Conservation (phyloP, 148 eudicot species). For the Rhododendron ferrugineum region DNA sequence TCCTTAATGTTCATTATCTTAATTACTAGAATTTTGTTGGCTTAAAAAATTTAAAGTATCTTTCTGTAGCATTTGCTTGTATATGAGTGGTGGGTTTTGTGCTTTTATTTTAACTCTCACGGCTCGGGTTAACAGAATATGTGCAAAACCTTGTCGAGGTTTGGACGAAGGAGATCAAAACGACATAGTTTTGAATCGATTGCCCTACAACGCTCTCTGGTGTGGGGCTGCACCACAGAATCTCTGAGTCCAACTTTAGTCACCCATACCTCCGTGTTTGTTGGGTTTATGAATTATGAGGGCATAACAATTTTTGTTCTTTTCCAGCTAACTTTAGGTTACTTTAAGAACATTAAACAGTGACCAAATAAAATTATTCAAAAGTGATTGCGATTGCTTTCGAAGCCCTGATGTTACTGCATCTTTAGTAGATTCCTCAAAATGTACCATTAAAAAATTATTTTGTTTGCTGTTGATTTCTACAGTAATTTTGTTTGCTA, state of each 20-base stretch:
- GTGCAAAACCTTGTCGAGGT: not conserved
- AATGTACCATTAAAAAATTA: too few species aligned
- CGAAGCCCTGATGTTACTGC: not conserved
- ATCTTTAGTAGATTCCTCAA: not conserved
- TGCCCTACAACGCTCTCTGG: too few species aligned
- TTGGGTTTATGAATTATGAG: not conserved
- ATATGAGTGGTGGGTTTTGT: too few species aligned
- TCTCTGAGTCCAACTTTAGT: not conserved
- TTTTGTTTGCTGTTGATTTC: too few species aligned
- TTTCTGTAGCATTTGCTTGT: not conserved
- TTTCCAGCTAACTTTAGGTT: not conserved
- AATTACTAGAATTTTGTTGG: conserved; percentile 3
- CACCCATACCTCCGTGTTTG: not conserved
- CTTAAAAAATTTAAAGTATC: not conserved
- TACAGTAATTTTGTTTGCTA: too few species aligned
- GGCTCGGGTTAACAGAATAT: too few species aligned
- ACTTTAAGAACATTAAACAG: not conserved
- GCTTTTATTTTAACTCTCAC: too few species aligned
- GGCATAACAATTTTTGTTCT: not conserved
- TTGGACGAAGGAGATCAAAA: too few species aligned
- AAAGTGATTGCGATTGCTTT: not conserved
- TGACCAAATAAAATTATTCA: not conserved
- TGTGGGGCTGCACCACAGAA: not conserved
- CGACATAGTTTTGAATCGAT: too few species aligned
- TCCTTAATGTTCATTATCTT: not conserved